Evolutionary conservation across 2,329 filamentous ascomycete species (phyloP).

Genomic region (Blumeria hordei): DNA sequence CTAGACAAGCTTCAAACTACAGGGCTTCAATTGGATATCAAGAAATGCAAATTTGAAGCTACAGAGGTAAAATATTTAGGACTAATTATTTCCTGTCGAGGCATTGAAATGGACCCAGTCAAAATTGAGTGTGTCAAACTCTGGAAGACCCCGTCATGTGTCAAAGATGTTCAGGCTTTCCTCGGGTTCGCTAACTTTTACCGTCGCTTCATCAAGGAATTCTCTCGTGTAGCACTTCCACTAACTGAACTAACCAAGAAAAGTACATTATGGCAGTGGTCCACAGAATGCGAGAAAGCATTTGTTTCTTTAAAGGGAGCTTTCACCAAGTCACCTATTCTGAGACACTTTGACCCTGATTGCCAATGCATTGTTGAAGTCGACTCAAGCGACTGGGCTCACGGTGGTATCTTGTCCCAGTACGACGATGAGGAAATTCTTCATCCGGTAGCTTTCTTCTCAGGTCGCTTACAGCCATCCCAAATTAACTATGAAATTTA

Average conservation of each 20-base stretch:
- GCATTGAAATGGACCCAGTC: background rate
- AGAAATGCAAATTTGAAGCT: background rate
- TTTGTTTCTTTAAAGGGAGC: background rate
- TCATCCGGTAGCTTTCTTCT: background rate
- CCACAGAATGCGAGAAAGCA: background rate
- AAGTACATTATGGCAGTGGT: background rate
- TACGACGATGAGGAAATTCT: background rate
- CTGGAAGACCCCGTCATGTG: background rate
- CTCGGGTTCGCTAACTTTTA: constrained; percentile 1
- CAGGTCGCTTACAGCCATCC: background rate
- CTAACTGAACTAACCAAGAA: background rate
- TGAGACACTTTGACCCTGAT: background rate
- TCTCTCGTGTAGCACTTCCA: background rate
- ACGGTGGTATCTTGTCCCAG: background rate
- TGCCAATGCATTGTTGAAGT: background rate
- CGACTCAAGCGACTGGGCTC: background rate
- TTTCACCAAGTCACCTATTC: background rate
- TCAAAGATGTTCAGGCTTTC: background rate
- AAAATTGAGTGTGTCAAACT: background rate
- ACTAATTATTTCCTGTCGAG: background rate
- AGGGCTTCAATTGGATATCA: background rate
- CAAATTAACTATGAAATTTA: background rate
- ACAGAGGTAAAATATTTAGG: background rate
- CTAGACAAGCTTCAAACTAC: background rate
- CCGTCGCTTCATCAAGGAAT: background rate